Evolutionary conservation across 495 filamentous ascomycete genomes (phyloP).

Genomic region (Xylaria sp.): DNA sequence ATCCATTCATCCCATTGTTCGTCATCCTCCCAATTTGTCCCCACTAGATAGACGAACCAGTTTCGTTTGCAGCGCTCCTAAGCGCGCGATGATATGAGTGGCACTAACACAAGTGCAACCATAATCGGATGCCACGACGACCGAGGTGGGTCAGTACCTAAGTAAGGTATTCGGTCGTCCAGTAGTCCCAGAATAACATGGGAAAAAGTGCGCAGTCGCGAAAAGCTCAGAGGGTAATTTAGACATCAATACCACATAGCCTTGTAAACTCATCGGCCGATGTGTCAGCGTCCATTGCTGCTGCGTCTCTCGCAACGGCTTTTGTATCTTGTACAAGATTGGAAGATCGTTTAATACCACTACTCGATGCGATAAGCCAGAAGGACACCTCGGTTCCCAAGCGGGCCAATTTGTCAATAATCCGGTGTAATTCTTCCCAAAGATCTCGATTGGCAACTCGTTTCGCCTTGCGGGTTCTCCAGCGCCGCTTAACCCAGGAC

Average conservation of each 20-base stretch:
- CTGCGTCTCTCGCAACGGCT: conserved; percentile 36
- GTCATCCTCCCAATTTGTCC: not conserved
- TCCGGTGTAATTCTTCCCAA: conserved; percentile 45
- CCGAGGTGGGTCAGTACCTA: not conserved
- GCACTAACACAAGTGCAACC: not conserved
- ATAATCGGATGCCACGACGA: conserved; percentile 5
- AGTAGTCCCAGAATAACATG: not conserved
- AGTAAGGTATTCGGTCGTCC: not conserved
- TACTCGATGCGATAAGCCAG: conserved; percentile 36
- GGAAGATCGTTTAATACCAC: conserved; percentile 23
- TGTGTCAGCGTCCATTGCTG: conserved; percentile 20
- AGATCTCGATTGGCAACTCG: conserved; percentile 50
- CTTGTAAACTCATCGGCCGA: conserved; percentile 34
- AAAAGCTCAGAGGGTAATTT: not conserved
- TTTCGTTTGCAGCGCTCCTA: conserved; percentile 3
- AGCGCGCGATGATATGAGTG: not conserved
- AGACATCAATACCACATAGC: conserved; percentile 39
- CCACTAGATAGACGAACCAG: not conserved
- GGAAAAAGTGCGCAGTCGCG: not conserved
- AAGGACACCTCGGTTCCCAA: conserved; percentile 42
- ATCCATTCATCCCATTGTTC: not conserved
- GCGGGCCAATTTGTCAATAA: conserved; percentile 3
- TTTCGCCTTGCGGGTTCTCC: conserved; percentile 32
- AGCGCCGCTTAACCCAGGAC: conserved; percentile 51
- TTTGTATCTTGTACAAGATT: conserved; percentile 36